A percentile compares a stretch with the other conserved stretches of the same genome.
phyloP scores from a whole-genome alignment of 2,329 filamentous ascomycete genomes.

The Fusarium cicatricum region DNA sequence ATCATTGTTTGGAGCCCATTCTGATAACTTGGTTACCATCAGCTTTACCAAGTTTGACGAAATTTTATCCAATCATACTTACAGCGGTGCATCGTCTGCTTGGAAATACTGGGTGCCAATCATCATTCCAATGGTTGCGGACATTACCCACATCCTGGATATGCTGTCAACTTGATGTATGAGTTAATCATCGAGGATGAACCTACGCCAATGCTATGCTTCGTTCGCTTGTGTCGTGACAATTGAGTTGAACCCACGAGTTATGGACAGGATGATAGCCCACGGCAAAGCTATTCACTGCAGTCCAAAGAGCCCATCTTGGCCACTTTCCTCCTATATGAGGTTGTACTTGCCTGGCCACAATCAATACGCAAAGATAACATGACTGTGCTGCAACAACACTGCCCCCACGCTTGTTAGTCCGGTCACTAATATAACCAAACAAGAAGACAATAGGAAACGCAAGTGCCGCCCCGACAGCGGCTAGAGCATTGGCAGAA shows the following conservation, averaged over 20 bases:
- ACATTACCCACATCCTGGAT: constrained; percentile 56
- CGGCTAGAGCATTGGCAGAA: constrained; percentile 57
- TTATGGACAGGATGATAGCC: constrained; percentile 64
- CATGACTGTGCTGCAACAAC: constrained; percentile 11
- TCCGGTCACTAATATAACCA: constrained; percentile 56
- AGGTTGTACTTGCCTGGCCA: constrained; percentile 41
- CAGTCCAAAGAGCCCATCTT: constrained; percentile 60
- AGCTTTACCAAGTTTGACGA: not conserved
- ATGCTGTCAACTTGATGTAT: constrained; percentile 1
- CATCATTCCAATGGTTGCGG: constrained; percentile 60
- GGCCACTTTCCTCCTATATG: constrained; percentile 53
- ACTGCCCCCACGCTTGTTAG: constrained; percentile 41
- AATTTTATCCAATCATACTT: constrained; percentile 15
- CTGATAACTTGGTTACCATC: constrained; percentile 46
- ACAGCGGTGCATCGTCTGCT: constrained; percentile 52
- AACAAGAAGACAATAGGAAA: constrained; percentile 58
- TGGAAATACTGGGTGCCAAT: constrained; percentile 60
- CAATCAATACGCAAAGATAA: constrained; percentile 7
- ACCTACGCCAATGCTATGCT: constrained; percentile 56
- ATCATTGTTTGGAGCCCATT: constrained; percentile 56
- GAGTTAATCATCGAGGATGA: not conserved
- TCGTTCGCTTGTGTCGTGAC: constrained; percentile 44
- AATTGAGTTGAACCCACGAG: constrained; percentile 62
- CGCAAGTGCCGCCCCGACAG: constrained; percentile 51
- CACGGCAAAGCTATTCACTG: constrained; percentile 59